Evolutionary conservation across 305 asterid species (phyloP).

Genomic region (Fraxinus baroniana): DNA sequence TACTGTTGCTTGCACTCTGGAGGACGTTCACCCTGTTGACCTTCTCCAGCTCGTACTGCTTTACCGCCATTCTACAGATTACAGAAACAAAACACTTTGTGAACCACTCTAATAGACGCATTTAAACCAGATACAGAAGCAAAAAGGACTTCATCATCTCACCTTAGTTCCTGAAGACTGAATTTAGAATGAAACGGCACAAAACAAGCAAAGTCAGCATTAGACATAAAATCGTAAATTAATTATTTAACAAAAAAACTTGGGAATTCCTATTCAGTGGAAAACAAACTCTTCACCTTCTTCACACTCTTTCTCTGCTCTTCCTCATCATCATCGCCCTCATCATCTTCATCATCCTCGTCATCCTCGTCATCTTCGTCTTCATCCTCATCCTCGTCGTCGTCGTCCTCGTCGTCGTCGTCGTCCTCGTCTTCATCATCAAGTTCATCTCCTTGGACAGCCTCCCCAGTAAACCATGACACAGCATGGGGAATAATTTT

Average conservation of each 20-base stretch:
- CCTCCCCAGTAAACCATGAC: constrained; percentile 66
- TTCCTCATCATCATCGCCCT: constrained; percentile 16
- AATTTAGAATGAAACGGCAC: background rate
- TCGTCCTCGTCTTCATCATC: constrained; percentile 20
- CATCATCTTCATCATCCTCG: background rate
- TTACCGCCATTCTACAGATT: constrained; percentile 30
- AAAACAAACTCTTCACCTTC: constrained; percentile 28
- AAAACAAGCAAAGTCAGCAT: constrained; percentile 17
- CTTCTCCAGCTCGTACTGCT: constrained; percentile 34
- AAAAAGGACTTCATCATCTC: background rate
- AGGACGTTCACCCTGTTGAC: constrained; percentile 40
- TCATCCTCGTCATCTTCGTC: background rate
- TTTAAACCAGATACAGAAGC: background rate
- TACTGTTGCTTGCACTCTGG: constrained; percentile 59
- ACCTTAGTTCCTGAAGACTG: constrained; percentile 34
- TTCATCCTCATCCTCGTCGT: background rate
- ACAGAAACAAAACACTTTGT: constrained; percentile 4
- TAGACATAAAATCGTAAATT: constrained; percentile 7
- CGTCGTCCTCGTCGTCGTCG: background rate
- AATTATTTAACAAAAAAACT: background rate
- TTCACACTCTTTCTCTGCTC: constrained; percentile 30
- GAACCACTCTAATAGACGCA: background rate
- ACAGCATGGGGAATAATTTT: constrained; percentile 59
- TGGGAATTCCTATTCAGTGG: background rate
- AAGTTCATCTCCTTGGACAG: constrained; percentile 41